These are phyloP conservation scores for Xylaria sp. DNA, from an alignment of 2,329 filamentous ascomycete species.

Conservation along the genomic window DNA sequence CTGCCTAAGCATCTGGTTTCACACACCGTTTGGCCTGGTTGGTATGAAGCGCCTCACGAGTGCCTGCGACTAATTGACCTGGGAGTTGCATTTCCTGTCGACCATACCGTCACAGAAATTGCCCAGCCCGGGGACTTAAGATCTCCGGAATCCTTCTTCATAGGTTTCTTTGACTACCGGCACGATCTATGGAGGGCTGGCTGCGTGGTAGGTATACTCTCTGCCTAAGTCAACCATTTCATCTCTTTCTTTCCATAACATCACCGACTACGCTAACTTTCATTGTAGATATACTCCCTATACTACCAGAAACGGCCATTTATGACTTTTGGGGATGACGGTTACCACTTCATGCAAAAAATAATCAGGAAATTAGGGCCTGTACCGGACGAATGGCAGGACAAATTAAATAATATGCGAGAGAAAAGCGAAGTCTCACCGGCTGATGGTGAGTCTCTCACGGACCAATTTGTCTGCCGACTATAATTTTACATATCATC, in stretches of 20 bases:
- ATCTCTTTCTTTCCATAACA: background rate
- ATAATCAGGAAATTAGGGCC: background rate
- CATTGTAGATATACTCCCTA: constrained; percentile 7
- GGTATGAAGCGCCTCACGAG: background rate
- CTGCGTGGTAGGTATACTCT: constrained; percentile 5
- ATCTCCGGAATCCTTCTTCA: constrained; percentile 10
- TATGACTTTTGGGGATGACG: background rate
- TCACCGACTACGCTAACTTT: background rate
- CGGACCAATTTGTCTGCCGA: no score
- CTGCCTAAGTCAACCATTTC: background rate
- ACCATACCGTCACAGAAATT: background rate
- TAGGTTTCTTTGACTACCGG: constrained; percentile 12
- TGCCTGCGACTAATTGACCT: constrained; percentile 1
- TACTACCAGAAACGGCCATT: constrained; percentile 9
- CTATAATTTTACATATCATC: no score
- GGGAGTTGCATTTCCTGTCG: constrained; percentile 2
- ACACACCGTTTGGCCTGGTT: constrained; percentile 4
- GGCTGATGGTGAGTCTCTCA: background rate
- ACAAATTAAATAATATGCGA: background rate
- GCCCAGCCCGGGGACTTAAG: constrained; percentile 1
- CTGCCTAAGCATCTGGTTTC: constrained; percentile 2
- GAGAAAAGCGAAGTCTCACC: background rate
- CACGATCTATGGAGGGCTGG: constrained; percentile 14
- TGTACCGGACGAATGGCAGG: background rate
- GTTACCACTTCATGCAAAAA: background rate